Evolutionary conservation across 768 basidiomycete genomes (phyloP), one percentile per base, ranked within the genome.

Genomic region (Saitozyma sp.): DNA sequence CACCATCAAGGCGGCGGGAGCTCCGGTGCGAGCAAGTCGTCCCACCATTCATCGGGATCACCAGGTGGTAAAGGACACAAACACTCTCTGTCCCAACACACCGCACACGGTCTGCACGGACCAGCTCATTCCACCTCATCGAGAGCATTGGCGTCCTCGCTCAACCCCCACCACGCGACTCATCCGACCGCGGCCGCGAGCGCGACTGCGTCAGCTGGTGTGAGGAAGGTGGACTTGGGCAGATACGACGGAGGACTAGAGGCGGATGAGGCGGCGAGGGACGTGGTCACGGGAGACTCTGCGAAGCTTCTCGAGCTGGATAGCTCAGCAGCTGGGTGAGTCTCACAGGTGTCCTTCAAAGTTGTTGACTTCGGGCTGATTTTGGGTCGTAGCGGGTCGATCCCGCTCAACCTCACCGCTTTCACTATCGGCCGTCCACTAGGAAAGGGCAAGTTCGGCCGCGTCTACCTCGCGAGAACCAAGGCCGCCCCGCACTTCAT

Each of bases 361-460:
- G 14, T 50, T 43, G n/a, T 59, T 54, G 43, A 56, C 49, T n/a
- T 6, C 29, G 29, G 2, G 29, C 29, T 68, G 45, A 67, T 39
- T 40, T 55, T 54, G 39, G 52, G 64, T 48, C 56, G 48, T 59
- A 46, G 45, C n/a, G 59, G 65, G 20, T 62, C 56, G 45, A 65
- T 66, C 37, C 90, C 92, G 72, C 92, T 93, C 89, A 86, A 85
- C 39, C 82, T 98, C 5, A 85, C 86, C 62, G 84, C 87, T 58
- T 96, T 99, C 70, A 92, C 96, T 66, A 95, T 98, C 73, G 95
- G 96, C 16, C 86, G 92, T 10, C 92, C 93, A 3, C 84, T 99
- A 1, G 96, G 96, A n/a, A 97, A 98, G 78, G 96, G 96, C 51
- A 98, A 98, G 82, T 99, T 98, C 70, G 96, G 96, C 0, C 89